Percentiles rank a stretch among this genome's conserved stretches.
Conservation (phyloP, 352 stramenopile genomes). For the Elongisporangium prolatum region DNA sequence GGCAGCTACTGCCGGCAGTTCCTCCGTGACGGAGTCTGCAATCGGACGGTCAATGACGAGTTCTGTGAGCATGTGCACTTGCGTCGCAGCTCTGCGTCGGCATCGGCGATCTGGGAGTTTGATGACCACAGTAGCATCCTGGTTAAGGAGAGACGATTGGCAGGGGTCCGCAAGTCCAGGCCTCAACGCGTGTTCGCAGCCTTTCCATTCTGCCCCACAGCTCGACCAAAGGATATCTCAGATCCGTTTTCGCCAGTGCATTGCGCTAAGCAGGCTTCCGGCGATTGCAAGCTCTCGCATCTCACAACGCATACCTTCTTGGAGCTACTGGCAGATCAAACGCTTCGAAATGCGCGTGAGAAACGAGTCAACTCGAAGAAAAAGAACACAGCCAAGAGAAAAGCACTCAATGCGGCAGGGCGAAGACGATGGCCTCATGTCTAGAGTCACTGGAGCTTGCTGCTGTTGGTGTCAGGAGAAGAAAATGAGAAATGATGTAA, state of each 20-base stretch:
- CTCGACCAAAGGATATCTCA: not conserved
- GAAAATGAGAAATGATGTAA: not conserved
- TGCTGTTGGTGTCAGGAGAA: not conserved
- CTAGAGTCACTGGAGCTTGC: not conserved
- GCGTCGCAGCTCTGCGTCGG: conserved; percentile 1
- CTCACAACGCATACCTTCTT: not conserved
- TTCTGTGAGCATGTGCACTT: conserved; percentile 44
- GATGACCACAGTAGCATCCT: not conserved
- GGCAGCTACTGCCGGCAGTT: conserved; percentile 51
- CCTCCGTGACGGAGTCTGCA: conserved; percentile 38
- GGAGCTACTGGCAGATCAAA: not conserved
- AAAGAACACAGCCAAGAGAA: not conserved
- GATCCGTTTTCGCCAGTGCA: not conserved
- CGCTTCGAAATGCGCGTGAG: not conserved
- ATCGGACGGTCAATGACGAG: conserved; percentile 18
- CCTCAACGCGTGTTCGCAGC: not conserved
- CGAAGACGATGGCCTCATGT: not conserved
- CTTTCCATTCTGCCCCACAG: not conserved
- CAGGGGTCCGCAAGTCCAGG: not conserved
- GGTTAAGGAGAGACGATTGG: not conserved
- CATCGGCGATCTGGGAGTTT: not conserved
- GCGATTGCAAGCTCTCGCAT: not conserved
- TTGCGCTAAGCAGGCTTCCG: not conserved
- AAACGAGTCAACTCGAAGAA: not conserved
- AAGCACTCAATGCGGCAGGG: not conserved